Percentiles rank a stretch among this genome's conserved stretches.
These are phyloP conservation scores for Aspergillus steynii DNA, from an alignment of 495 filamentous ascomycete genomes.

Conservation along the genomic window DNA sequence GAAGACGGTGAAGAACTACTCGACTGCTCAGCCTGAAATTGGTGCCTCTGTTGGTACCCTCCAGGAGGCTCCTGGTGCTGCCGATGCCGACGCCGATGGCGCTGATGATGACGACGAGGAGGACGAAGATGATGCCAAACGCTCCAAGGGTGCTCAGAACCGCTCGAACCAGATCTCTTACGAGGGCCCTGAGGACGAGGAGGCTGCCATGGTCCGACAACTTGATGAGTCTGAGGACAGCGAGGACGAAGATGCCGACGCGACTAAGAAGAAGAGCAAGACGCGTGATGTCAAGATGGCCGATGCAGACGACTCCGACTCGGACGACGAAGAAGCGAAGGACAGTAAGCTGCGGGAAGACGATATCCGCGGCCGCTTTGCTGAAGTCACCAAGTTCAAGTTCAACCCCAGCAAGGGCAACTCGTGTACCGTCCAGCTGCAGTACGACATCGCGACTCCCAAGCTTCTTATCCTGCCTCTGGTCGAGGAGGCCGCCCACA, in stretches of 20 bases:
- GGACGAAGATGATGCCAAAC: constrained; percentile 83
- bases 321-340: constrained; percentile 41
- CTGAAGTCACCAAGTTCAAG: constrained; percentile 69
- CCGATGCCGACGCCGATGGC: constrained; percentile 58
- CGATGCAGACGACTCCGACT: constrained; percentile 35
- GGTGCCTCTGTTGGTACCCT: constrained; percentile 73
- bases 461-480: constrained; percentile 92
- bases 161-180: constrained; percentile 80
- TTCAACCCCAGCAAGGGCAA: constrained; percentile 75
- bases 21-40: constrained; percentile 74
- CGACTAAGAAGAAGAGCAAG: constrained; percentile 12
- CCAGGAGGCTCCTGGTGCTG: constrained; percentile 57
- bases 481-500: constrained; percentile 73
- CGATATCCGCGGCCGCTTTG: constrained; percentile 63
- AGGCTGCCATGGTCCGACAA: constrained; percentile 65
- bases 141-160: constrained; percentile 71
- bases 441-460: constrained; percentile 77
- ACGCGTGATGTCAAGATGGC: constrained; percentile 33
- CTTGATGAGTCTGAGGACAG: constrained; percentile 34
- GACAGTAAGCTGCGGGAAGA: constrained; percentile 57
- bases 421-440: constrained; percentile 77
- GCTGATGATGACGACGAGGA: constrained; percentile 75
- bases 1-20: constrained; percentile 57
- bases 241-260: constrained; percentile 47
- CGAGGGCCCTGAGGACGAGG: constrained; percentile 87